phyloP scores from a whole-genome alignment of 768 basidiomycete species.

The Lyophyllum shimeji region DNA sequence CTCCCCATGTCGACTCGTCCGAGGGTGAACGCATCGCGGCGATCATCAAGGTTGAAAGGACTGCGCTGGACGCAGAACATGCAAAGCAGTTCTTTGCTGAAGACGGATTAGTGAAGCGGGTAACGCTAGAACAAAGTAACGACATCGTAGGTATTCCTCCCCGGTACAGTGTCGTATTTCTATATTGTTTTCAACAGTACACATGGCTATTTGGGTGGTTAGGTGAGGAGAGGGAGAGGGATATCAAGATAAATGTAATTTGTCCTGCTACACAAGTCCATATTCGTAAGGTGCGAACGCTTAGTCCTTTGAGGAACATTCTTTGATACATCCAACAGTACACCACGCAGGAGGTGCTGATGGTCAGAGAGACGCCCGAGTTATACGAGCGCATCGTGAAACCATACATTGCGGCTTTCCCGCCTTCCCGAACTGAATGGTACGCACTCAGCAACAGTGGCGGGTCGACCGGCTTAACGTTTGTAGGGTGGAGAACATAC shows the following conservation, averaged over 20 bases:
- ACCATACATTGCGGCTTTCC: slow-evolving; percentile 79
- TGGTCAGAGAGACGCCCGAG: slow-evolving; percentile 83
- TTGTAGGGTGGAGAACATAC: slow-evolving; percentile 81
- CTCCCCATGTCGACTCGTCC: slow-evolving; percentile 1
- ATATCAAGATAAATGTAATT: slow-evolving; percentile 83
- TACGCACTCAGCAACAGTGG: slow-evolving; percentile 24
- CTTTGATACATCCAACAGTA: slow-evolving; percentile 47
- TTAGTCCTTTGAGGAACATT: background rate
- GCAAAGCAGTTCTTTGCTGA: slow-evolving; percentile 37
- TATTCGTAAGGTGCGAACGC: slow-evolving; percentile 65
- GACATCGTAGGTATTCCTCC: slow-evolving; percentile 58
- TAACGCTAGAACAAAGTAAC: slow-evolving; percentile 54
- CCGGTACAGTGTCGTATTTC: background rate
- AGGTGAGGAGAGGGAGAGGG: slow-evolving; percentile 41
- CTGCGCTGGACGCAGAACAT: slow-evolving; percentile 52
- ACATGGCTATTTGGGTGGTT: slow-evolving; percentile 80
- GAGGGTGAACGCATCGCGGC: slow-evolving; percentile 39
- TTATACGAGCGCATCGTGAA: slow-evolving; percentile 69
- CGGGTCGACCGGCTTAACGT: background rate
- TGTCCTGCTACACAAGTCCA: slow-evolving; percentile 90
- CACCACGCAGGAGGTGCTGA: slow-evolving; percentile 63
- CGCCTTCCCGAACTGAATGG: slow-evolving; percentile 81
- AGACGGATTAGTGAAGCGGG: slow-evolving; percentile 37
- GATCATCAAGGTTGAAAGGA: slow-evolving; percentile 79
- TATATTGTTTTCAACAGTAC: slow-evolving; percentile 50